Percentiles rank a stretch among this genome's conserved stretches.
Evolutionary conservation across 2,329 filamentous ascomycete species (phyloP).

Genomic region (Ophiostoma angusticollis): DNA sequence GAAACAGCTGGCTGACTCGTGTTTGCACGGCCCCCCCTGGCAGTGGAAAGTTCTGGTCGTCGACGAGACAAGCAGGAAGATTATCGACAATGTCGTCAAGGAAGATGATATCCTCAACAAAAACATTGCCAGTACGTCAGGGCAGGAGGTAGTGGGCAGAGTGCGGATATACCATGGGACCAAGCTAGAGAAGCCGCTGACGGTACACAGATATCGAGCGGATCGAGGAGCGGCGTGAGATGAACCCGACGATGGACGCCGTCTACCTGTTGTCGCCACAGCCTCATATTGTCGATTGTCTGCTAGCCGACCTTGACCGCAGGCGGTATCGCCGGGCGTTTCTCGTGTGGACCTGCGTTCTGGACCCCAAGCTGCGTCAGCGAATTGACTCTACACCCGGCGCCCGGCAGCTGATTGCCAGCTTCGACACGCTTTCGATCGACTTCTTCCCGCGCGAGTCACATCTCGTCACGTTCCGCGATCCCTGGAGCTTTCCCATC

Average conservation of each 20-base stretch:
- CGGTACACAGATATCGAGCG: constrained; percentile 66
- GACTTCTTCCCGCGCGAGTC: constrained; percentile 88
- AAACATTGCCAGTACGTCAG: constrained; percentile 75
- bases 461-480: constrained; percentile 78
- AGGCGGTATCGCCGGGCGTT: constrained; percentile 67
- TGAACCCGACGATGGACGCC: constrained; percentile 84
- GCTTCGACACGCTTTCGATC: constrained; percentile 70
- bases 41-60: constrained; percentile 96
- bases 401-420: constrained; percentile 61
- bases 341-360: constrained; percentile 72
- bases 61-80: constrained; percentile 69
- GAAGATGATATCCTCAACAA: constrained; percentile 96
- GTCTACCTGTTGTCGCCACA: constrained; percentile 83
- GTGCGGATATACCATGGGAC: no score
- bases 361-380: constrained; percentile 57
- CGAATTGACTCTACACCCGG: constrained; percentile 60
- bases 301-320: constrained; percentile 83
- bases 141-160: no score
- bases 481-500: constrained; percentile 90
- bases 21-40: constrained; percentile 2
- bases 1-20: neutral
- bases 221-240: constrained; percentile 74
- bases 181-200: neutral
- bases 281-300: constrained; percentile 80
- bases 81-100: constrained; percentile 82